phyloP scores from a whole-genome alignment of 2,329 filamentous ascomycete species.

The Penicillium sp. region DNA sequence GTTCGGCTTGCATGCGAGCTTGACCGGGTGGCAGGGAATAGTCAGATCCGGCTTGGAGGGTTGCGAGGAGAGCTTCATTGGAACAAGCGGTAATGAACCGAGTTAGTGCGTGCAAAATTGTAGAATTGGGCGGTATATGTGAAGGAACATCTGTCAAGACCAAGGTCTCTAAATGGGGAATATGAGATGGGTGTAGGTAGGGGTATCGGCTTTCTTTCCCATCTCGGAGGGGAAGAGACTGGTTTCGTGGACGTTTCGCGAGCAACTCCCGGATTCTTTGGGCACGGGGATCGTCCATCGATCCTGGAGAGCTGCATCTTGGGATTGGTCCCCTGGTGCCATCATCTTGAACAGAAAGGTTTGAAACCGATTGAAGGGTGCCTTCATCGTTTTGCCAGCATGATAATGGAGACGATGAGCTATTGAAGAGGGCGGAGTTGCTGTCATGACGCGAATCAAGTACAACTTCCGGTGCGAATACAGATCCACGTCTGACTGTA shows the following conservation, averaged over 20 bases:
- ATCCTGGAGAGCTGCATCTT: slow-evolving; percentile 26
- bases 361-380: slow-evolving; percentile 14
- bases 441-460: slow-evolving; percentile 16
- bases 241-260: slow-evolving; percentile 41
- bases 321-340: slow-evolving; percentile 10
- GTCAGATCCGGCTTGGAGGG: slow-evolving; percentile 57
- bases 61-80: slow-evolving; percentile 58
- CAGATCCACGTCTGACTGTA: slow-evolving; percentile 45
- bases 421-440: background rate
- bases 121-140: slow-evolving; percentile 45
- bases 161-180: slow-evolving; percentile 58
- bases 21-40: slow-evolving; percentile 63
- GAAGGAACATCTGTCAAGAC: slow-evolving; percentile 61
- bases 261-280: slow-evolving; percentile 45
- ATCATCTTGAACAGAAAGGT: slow-evolving; percentile 10
- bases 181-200: slow-evolving; percentile 58
- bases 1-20: slow-evolving; percentile 53
- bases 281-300: slow-evolving; percentile 31
- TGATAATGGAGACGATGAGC: background rate
- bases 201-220: slow-evolving; percentile 34
- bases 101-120: slow-evolving; percentile 51
- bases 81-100: slow-evolving; percentile 62
- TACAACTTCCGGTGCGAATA: slow-evolving; percentile 53
- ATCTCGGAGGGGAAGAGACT: slow-evolving; percentile 34
- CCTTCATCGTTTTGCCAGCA: slow-evolving; percentile 2